A percentile compares a stretch with the other conserved stretches of the same genome.
Evolutionary conservation across 2,329 filamentous ascomycete species (phyloP).

Genomic region (Calonectria pteridis): DNA sequence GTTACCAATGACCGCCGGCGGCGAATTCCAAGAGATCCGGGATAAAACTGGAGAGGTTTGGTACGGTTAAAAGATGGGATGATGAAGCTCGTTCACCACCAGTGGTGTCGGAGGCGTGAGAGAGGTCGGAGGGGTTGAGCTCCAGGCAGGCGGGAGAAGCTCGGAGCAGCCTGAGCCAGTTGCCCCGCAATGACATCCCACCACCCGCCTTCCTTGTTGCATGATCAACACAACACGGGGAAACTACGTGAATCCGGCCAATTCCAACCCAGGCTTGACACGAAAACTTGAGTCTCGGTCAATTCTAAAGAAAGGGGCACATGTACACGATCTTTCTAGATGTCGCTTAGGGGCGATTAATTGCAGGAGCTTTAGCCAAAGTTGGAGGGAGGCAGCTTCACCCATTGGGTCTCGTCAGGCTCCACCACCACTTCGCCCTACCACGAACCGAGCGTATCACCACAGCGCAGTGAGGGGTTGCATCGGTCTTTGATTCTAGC

Average conservation of each 20-base stretch:
- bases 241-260: constrained; percentile 7
- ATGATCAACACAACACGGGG: not conserved
- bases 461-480: not conserved
- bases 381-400: not conserved
- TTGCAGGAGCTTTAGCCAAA: not conserved
- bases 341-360: not conserved
- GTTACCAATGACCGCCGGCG: constrained; percentile 2
- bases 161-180: constrained; percentile 38
- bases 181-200: constrained; percentile 45
- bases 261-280: not conserved
- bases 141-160: constrained; percentile 44
- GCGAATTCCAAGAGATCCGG: not conserved
- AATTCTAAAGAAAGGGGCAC: not conserved
- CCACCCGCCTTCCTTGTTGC: constrained; percentile 3
- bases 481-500: not conserved
- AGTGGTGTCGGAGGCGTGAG: constrained; percentile 27
- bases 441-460: not conserved
- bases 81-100: constrained; percentile 26
- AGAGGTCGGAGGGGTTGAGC: constrained; percentile 34
- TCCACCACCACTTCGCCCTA: not conserved
- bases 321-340: not conserved
- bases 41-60: not conserved
- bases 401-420: not conserved
- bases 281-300: not conserved
- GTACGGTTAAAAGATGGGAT: not conserved